Base-by-base conservation (phyloP, 1,284 basidiomycete genomes). In the Tylopilus sp. region DNA sequence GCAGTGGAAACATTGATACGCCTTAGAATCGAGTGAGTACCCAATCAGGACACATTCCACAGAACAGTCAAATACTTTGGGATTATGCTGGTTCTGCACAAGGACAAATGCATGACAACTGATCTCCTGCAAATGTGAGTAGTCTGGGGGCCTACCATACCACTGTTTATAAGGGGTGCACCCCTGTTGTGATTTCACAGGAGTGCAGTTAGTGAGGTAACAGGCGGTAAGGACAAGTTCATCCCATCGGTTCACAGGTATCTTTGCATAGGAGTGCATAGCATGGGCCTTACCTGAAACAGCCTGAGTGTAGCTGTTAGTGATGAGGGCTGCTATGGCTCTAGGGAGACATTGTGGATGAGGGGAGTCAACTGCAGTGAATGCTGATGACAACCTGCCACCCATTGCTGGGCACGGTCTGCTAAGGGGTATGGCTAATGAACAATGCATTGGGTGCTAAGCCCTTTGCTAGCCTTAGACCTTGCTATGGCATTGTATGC, bases 61-160 rank as follows among this genome's bases (percentile, higher is more conserved):
- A 0, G 50, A 67, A 0, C 13, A 29, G 21, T 60, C 39, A 21
- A 64, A 67, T 1, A 67, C 52, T 21, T 66, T 66, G 2, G 31
- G 54, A 31, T 66, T n/a, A n/a, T n/a, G n/a, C n/a, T 62, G 27
- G 17, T 64, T 67, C 17, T 67, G 62, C 4, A 67, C 25, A 2
- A 68, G 57, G 1, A 55, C n/a, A 17, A 64, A 68, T 1, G 35
- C 42, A 7, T 23, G 16, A 8, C 67, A 64, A 0, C 52, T n/a
- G 14, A 68, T 68, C 8, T 68, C 57, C 27, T 19, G 19, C 3
- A 64, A 19, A n/a, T 68, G 57, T 6, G 52, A 60, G 1, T 64
- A 29, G 29, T 68, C 25, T 0, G 34, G 57, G 1, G 6, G 3
- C 1, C 2, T 16, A 1, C 62, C 35, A 31, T 48, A 21, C 39